Evolutionary conservation across 768 basidiomycete genomes (phyloP).

Genomic region (Suillus plorans): DNA sequence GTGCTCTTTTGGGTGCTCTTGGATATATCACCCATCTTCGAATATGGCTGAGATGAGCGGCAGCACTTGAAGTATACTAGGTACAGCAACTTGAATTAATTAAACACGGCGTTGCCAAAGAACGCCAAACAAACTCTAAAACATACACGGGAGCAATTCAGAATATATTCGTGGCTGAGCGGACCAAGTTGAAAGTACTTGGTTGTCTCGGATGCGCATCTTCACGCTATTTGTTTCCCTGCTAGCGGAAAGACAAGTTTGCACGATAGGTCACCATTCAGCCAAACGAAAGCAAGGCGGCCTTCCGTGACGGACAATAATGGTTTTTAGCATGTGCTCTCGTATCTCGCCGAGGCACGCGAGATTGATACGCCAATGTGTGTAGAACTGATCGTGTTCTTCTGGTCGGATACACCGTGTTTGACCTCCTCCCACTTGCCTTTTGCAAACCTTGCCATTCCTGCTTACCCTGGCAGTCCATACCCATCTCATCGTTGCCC

Average conservation of each 20-base stretch:
- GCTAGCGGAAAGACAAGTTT: conserved; percentile 43
- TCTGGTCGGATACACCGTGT: conserved; percentile 32
- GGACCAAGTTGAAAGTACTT: background rate
- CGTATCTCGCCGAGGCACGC: conserved; percentile 76
- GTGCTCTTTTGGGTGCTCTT: background rate
- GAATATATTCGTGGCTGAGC: background rate
- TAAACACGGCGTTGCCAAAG: conserved; percentile 1
- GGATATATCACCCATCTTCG: conserved; percentile 7
- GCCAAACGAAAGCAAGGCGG: conserved; percentile 55
- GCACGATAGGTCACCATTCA: conserved; percentile 72
- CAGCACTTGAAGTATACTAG: background rate
- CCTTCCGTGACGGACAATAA: conserved; percentile 94
- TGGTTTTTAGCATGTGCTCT: conserved; percentile 77
- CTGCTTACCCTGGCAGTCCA: conserved; percentile 93
- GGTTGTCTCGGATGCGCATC: background rate
- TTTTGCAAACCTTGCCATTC: conserved; percentile 53
- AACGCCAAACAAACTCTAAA: conserved; percentile 6
- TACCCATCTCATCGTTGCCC: conserved; percentile 72
- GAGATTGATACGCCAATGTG: conserved; percentile 92
- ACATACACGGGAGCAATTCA: background rate
- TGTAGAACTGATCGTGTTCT: conserved; percentile 71
- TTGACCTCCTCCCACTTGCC: conserved; percentile 3
- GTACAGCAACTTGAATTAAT: background rate
- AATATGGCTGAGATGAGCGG: background rate
- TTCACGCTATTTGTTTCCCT: background rate